phyloP scores from a whole-genome alignment of 495 filamentous ascomycete species.

The Pseudevernia furfuracea region DNA sequence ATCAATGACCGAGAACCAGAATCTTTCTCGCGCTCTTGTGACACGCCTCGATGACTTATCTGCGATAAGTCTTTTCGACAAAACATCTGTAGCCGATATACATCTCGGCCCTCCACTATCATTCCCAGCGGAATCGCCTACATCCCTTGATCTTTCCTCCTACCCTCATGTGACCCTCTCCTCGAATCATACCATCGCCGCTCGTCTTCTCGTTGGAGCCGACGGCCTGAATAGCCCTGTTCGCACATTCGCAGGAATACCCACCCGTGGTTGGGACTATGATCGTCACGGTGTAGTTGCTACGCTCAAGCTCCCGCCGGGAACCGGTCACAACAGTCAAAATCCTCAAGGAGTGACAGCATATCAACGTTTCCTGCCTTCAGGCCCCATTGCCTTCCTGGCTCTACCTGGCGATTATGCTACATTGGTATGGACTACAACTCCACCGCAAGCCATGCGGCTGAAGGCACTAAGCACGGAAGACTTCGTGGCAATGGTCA shows the following conservation, averaged over 20 bases:
- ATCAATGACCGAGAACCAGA: conserved; percentile 93
- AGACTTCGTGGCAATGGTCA: conserved; percentile 82
- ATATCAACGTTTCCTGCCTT: conserved; percentile 92
- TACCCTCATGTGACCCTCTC: conserved; percentile 79
- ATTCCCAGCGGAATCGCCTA: conserved; percentile 40
- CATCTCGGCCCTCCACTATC: conserved; percentile 46
- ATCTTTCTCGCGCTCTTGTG: conserved; percentile 71
- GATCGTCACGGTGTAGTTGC: conserved; percentile 83
- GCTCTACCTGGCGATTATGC: conserved; percentile 76
- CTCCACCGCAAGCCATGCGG: conserved; percentile 63
- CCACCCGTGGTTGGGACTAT: conserved; percentile 88
- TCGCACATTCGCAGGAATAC: conserved; percentile 77
- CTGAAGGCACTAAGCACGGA: conserved; percentile 64
- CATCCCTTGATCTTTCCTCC: conserved; percentile 65
- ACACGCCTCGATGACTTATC: conserved; percentile 60
- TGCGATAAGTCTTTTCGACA: conserved; percentile 61
- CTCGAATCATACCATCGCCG: conserved; percentile 51
- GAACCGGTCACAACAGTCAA: conserved; percentile 30
- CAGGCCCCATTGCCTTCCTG: conserved; percentile 82
- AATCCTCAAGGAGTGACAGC: conserved; percentile 49
- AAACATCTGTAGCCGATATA: conserved; percentile 68
- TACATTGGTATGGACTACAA: conserved; percentile 90
- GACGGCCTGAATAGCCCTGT: conserved; percentile 95
- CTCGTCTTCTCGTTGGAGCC: conserved; percentile 82
- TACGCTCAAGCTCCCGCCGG: conserved; percentile 54